Evolutionary conservation across 2,329 filamentous ascomycete species (phyloP), one percentile per base, ranked within the genome.

Genomic region (Leptographium lundbergii): DNA sequence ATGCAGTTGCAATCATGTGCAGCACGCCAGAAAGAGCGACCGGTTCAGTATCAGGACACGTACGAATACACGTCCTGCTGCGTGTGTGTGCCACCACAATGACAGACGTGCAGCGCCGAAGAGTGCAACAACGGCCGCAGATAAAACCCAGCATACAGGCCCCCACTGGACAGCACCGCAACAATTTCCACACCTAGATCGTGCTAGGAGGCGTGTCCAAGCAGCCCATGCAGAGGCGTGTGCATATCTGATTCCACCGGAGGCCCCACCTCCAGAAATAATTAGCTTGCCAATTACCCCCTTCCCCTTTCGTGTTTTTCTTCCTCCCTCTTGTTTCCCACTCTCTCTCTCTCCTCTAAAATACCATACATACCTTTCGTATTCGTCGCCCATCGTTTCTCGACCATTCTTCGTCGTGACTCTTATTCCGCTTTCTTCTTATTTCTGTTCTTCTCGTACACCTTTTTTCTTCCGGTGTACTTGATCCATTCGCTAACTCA

Each of bases 371-470:
- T 47, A 42, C n/a, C 54, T 58, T 53, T 24, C 36, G 59, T 60
- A 50, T 62, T 62, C 58, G 57, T 63, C 53, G 62, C 62, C 60
- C 62, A 63, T 63, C 61, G 54, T 57, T 62, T 59, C 51, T 57
- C 62, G 61, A 58, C 57, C 29, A 27, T 25, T 54, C 39, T 50
- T 22, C 22, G 55, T 62, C 61, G 51, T 58, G 48, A 57, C 45
- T 58, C 47, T 55, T 62, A 54, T 54, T 54, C 34, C 32, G 32
- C 32, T 50, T 25, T 24, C 48, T 54, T 32, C 50, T 55, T 53
- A 45, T 50, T 60, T 55, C 29, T 36, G 19, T 52, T 58, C 39
- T 56, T 56, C n/a, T 48, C 42, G 54, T 56, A 24, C 39, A 47
- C 10, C 54, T 24, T 56, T 48, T 56, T 56, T 48, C 9, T 56